Base-by-base conservation (phyloP, 2,329 filamentous ascomycete genomes). In the Stachybotrys echinatus region DNA sequence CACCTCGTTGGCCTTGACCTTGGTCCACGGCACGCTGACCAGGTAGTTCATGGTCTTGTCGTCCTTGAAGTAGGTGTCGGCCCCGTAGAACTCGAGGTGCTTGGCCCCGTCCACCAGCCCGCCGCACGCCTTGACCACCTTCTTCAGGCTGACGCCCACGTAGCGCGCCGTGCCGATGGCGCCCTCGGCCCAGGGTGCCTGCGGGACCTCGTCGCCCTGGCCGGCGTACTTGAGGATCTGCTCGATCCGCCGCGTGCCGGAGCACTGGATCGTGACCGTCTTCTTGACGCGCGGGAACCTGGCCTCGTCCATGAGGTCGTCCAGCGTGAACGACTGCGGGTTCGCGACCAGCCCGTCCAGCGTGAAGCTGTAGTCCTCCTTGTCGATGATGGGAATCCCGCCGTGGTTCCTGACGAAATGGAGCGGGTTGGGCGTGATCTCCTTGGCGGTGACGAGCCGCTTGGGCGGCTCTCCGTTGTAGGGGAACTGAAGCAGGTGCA, bases 351-450 rank as follows among this genome's bases (percentile, higher is more conserved):
- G 69, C 0, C 84, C 84, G 50, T 82, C 80, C 5, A 88, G 63
- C 2, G 70, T 66, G 17, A 86, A 70, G 21, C 68, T 74, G 58
- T 70, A 85, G 3, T 75, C 69, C 0, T 79, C 72, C 2, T 74
- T 67, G 7, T 86, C 75, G 48, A 89, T 87, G 6, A 79, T 69
- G 0, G 86, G 87, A 18, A 89, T 81, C 0, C 85, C 85, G 10
- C 86, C 85, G 53, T 89, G 86, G 52, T 89, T 89, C 7, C 86
- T 74, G 1, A 89, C 81, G 55, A 87, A 89, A 55, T 84, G 79
- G 0, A 64, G 55, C 1, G 55, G 44, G 52, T 87, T 89, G 0
- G 74, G 70, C 0, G 86, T 89, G 38, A 88, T 74, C 0, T 77
- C 73, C 14, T 74, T 74, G 1, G 75, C 74, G 1, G 65, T 66